Evolutionary conservation across 139 green algal genomes (phyloP).

Genomic region (Micractinium conductrix): DNA sequence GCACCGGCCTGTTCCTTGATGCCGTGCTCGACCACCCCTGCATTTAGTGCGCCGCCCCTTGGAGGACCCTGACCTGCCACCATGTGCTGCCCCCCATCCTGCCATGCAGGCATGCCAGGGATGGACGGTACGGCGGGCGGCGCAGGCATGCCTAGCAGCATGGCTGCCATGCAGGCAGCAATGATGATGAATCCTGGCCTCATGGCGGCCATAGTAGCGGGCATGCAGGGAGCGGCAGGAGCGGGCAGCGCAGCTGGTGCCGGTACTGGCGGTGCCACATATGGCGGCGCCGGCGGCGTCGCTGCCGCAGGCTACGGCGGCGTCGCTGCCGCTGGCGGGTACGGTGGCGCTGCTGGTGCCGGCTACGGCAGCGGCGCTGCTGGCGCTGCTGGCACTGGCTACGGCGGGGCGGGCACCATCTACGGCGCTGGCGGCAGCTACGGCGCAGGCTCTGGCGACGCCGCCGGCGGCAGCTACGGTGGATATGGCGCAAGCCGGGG

Average conservation of each 20-base stretch:
- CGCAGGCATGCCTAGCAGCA: not conserved
- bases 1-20: not conserved
- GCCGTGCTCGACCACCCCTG: not conserved
- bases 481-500: not conserved
- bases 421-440: constrained; percentile 15
- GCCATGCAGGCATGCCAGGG: not conserved
- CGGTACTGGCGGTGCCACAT: not conserved
- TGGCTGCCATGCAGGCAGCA: too few relatives aligned
- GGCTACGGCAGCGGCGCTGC: not conserved
- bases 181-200: not conserved
- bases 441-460: constrained; percentile 9
- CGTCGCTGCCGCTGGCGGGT: not conserved
- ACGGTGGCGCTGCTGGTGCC: not conserved
- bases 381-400: not conserved
- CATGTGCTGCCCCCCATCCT: not conserved
- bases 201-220: not conserved
- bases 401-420: not conserved
- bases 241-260: not conserved
- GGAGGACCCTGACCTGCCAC: not conserved
- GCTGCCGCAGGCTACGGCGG: not conserved
- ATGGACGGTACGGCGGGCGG: not conserved
- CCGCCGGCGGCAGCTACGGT: not conserved
- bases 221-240: not conserved
- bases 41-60: not conserved
- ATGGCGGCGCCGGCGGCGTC: not conserved